phyloP scores from a whole-genome alignment of 768 basidiomycete species.

The Auriscalpium vulgare region DNA sequence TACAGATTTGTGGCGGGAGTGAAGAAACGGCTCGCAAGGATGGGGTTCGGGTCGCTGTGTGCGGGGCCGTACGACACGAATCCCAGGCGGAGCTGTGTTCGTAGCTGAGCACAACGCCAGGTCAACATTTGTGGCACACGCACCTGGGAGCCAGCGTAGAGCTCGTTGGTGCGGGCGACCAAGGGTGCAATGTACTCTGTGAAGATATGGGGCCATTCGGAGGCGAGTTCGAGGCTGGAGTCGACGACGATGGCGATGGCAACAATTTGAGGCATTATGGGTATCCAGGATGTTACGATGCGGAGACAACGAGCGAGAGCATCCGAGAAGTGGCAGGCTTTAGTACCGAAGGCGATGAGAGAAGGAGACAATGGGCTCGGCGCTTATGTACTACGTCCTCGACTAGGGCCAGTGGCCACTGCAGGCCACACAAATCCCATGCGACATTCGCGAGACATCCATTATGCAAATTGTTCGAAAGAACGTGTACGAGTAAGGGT shows the following conservation, averaged over 20 bases:
- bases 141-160: constrained; percentile 1
- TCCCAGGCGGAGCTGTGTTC: constrained; percentile 10
- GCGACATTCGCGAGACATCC: too few species aligned
- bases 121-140: neutral
- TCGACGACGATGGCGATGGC: constrained; percentile 14
- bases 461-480: too few species aligned
- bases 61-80: constrained; percentile 18
- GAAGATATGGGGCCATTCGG: constrained; percentile 11
- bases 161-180: constrained; percentile 10
- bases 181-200: constrained; percentile 6
- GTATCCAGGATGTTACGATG: neutral
- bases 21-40: constrained; percentile 17
- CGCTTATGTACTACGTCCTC: too few species aligned
- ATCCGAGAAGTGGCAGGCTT: too few species aligned
- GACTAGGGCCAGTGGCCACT: too few species aligned
- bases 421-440: too few species aligned
- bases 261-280: neutral
- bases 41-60: constrained; percentile 10
- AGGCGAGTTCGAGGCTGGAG: constrained; percentile 11
- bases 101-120: neutral
- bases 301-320: too few species aligned
- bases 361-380: too few species aligned
- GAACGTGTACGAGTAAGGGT: too few species aligned
- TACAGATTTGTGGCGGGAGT: neutral
- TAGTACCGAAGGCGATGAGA: too few species aligned